Percentiles rank a stretch among this genome's conserved stretches.
Conservation (phyloP, 371 early-diverging fungal genomes). For the Batrachochytrium dendrobatidis region DNA sequence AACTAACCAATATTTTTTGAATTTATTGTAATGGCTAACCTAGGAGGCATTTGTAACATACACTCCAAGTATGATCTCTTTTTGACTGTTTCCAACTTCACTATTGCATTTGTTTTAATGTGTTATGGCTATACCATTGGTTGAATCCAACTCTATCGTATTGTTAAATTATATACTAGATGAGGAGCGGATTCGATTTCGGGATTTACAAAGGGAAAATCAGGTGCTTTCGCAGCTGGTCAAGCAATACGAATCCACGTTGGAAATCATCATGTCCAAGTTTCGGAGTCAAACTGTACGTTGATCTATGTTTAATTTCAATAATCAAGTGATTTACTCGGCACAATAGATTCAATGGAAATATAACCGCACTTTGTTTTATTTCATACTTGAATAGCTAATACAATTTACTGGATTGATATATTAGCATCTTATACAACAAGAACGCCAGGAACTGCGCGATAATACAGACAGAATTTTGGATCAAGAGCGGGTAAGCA, state of each 20-base stretch:
- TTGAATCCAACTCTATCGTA: no score
- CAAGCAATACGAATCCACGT: constrained; percentile 40
- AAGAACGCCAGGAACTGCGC: constrained; percentile 25
- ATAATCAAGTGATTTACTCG: neutral
- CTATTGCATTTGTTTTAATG: neutral
- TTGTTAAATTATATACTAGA: neutral
- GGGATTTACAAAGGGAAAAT: constrained; percentile 34
- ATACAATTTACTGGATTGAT: no score
- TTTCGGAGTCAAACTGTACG: constrained; percentile 34
- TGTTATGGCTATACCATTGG: neutral
- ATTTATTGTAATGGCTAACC: no score
- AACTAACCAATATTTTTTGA: no score
- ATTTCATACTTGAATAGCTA: neutral
- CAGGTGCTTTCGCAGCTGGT: constrained; percentile 28
- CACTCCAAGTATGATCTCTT: neutral
- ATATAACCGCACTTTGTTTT: neutral
- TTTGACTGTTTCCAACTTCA: neutral
- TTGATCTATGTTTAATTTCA: no score
- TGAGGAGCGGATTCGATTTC: constrained; percentile 11
- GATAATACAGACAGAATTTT: constrained; percentile 16
- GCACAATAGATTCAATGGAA: neutral
- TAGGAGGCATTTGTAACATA: no score
- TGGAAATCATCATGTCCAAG: constrained; percentile 43
- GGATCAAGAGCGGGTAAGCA: constrained; percentile 23
- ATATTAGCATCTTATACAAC: constrained; percentile 26